A percentile compares a stretch with the other conserved stretches of the same genome.
These are phyloP conservation scores for Penicillium odoratum DNA, from an alignment of 495 filamentous ascomycete species.

Conservation along the genomic window DNA sequence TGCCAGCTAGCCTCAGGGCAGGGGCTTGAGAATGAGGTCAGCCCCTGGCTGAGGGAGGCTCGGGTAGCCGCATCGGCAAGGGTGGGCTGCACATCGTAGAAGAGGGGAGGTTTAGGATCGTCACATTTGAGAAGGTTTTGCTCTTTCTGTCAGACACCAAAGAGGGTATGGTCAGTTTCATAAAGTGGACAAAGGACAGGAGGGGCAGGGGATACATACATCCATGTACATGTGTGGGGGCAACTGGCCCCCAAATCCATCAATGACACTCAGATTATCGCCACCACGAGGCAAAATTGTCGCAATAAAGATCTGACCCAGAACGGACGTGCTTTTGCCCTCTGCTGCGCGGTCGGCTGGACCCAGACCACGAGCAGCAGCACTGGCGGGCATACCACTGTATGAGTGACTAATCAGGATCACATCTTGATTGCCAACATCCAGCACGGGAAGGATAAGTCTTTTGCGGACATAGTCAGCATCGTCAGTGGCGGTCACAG, in stretches of 20 bases:
- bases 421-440: not conserved
- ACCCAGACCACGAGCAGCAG: not conserved
- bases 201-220: not conserved
- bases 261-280: not conserved
- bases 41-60: not conserved
- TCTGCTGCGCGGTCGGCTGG: not conserved
- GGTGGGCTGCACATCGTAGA: not conserved
- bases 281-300: not conserved
- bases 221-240: not conserved
- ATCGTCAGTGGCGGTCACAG: not conserved
- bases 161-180: not conserved
- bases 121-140: slow-evolving; percentile 1
- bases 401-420: not conserved
- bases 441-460: not conserved
- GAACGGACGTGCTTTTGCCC: not conserved
- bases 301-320: not conserved
- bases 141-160: not conserved
- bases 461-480: not conserved
- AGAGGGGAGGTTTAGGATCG: not conserved
- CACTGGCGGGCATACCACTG: not conserved
- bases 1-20: slow-evolving; percentile 1
- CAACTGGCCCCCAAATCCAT: not conserved
- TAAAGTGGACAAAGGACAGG: not conserved
- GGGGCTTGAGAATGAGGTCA: not conserved
- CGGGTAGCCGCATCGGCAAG: not conserved